Conservation (phyloP, 768 basidiomycete genomes). For the Inosperma sp. region DNA sequence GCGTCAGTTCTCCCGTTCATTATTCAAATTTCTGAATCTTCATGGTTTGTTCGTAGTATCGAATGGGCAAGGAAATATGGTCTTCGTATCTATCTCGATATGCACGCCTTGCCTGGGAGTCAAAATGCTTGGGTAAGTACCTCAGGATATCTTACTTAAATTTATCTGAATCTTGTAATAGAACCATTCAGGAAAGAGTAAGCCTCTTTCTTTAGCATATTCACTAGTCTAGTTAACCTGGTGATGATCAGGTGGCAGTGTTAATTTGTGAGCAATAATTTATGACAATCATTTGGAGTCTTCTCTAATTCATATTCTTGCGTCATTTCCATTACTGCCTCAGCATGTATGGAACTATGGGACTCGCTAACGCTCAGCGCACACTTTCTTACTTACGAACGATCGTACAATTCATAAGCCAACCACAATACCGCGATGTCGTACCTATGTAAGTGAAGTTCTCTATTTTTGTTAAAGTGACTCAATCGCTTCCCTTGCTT, state of each 20-base stretch:
- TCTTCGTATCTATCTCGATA: slow-evolving; percentile 79
- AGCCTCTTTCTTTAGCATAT: slow-evolving; percentile 3
- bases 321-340: slow-evolving; percentile 3
- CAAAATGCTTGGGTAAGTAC: slow-evolving; percentile 74
- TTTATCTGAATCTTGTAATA: slow-evolving; percentile 19
- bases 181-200: slow-evolving; percentile 40
- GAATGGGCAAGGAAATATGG: slow-evolving; percentile 94
- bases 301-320: too few species aligned
- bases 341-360: slow-evolving; percentile 79
- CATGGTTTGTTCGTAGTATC: too few species aligned
- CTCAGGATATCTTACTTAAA: not conserved
- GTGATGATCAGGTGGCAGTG: slow-evolving; percentile 39
- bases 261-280: slow-evolving; percentile 54
- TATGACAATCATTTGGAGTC: slow-evolving; percentile 15
- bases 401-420: slow-evolving; percentile 79
- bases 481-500: slow-evolving; percentile 12
- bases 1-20: too few species aligned
- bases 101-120: slow-evolving; percentile 66
- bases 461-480: slow-evolving; percentile 2
- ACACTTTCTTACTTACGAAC: slow-evolving; percentile 78
- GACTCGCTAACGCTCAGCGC: slow-evolving; percentile 83
- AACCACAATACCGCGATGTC: slow-evolving; percentile 71
- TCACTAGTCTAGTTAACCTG: slow-evolving; percentile 7
- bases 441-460: slow-evolving; percentile 49
- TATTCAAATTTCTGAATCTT: too few species aligned